Base-by-base conservation (phyloP, 495 filamentous ascomycete species). In the Niebla homalea region DNA sequence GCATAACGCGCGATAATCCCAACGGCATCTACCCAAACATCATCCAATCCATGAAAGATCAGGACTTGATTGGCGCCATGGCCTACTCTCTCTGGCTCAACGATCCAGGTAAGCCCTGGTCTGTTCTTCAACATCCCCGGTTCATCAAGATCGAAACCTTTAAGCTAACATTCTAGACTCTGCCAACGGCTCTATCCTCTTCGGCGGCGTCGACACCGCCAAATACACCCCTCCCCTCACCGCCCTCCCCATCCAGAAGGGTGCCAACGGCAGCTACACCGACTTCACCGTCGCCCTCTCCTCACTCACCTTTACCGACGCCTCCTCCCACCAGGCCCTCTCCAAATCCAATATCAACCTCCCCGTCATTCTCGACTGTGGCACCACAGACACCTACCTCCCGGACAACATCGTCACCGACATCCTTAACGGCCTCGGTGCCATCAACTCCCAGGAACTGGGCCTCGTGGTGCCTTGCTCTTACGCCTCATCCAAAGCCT, bases 11-110 rank as follows among this genome's bases (percentile, higher is more conserved):
- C 22, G 63, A 74, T 50, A 72, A 76, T 15, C 63, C 68, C 2
- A 67, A 72, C 53, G 39, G 62, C 10, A 58, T 78, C 15, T 88
- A 94, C 60, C 69, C 78, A 15, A 88, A 89, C 60, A 66, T 90
- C 7, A 77, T 83, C 0, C 63, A 69, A 48, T 65, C 78, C 43
- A 70, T 94, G 65, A 75, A 77, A 15, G 64, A 78, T 36, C 70
- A 80, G 20, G 80, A 78, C 14, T 52, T 74, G 41, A 92, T 89
- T 60, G 72, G 78, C 35, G 78, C 84, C 14, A 77, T 78, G 39
- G 85, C 86, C 18, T 95, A 89, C 64, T 84, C 79, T 52, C 64
- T 95, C 0, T 95, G 87, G 87, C 72, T 95, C 25, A 87, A 94
- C 67, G 85, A 89, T 56, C 72, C 89, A 1, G 72, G 83, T 62